A percentile compares a stretch with the other conserved stretches of the same genome.
These are phyloP conservation scores for Aspergillus sp. DNA, from an alignment of 2,329 filamentous ascomycete genomes.

Conservation along the genomic window DNA sequence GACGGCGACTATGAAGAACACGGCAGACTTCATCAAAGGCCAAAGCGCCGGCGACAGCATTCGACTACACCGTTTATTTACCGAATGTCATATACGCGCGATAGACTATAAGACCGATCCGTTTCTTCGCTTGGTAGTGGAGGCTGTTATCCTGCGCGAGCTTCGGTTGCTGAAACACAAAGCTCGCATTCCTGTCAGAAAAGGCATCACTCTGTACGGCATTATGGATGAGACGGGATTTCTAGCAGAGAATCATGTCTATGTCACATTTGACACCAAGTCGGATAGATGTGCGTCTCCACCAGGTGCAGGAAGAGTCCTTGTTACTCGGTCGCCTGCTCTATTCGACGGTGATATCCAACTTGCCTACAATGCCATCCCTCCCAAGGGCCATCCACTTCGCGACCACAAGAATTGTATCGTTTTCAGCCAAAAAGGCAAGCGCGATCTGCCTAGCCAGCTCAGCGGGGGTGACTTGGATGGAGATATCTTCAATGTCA, in stretches of 20 bases:
- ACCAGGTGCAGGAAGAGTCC: slow-evolving; percentile 31
- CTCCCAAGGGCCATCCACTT: slow-evolving; percentile 59
- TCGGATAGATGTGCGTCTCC: slow-evolving; percentile 3
- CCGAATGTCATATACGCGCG: slow-evolving; percentile 49
- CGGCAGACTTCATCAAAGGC: slow-evolving; percentile 60
- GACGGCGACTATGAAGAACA: slow-evolving; percentile 56
- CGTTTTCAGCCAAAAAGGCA: slow-evolving; percentile 68
- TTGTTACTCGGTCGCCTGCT: slow-evolving; percentile 75
- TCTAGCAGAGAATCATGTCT: slow-evolving; percentile 58
- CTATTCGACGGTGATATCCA: slow-evolving; percentile 80
- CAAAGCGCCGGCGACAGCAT: slow-evolving; percentile 59
- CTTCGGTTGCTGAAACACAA: slow-evolving; percentile 74
- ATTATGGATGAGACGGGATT: slow-evolving; percentile 76
- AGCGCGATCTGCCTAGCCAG: slow-evolving; percentile 70
- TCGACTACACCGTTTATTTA: slow-evolving; percentile 59
- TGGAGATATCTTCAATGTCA: slow-evolving; percentile 75
- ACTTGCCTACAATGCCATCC: slow-evolving; percentile 53
- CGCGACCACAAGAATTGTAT: slow-evolving; percentile 65
- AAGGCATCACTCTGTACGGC: slow-evolving; percentile 74
- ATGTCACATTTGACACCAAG: slow-evolving; percentile 11
- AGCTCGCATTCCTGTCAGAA: slow-evolving; percentile 64
- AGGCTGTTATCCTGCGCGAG: slow-evolving; percentile 65
- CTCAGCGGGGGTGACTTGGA: slow-evolving; percentile 80
- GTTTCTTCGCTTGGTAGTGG: slow-evolving; percentile 67
- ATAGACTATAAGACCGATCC: slow-evolving; percentile 63